Percentiles rank a stretch among this genome's conserved stretches.
phyloP scores from a whole-genome alignment of 2,329 filamentous ascomycete genomes.

The Ceratocystis ficicola region DNA sequence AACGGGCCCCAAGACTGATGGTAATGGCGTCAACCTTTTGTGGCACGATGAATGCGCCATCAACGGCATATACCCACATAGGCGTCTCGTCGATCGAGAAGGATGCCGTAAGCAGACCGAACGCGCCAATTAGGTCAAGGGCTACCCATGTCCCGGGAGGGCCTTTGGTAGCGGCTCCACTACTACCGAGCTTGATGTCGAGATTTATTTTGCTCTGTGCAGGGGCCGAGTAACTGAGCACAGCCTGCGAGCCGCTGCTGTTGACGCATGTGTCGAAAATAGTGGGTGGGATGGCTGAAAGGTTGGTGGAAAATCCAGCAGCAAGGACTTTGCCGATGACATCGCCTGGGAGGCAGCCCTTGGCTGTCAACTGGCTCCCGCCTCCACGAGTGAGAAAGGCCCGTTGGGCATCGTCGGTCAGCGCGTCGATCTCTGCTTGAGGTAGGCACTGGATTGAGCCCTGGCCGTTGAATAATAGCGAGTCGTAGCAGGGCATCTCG shows the following conservation, averaged over 20 bases:
- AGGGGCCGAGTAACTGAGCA: conserved; percentile 33
- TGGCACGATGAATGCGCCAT: conserved; percentile 43
- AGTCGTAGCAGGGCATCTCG: conserved; percentile 46
- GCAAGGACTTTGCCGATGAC: conserved; percentile 17
- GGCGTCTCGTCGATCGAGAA: conserved; percentile 42
- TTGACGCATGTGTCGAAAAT: conserved; percentile 38
- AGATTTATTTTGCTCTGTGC: background rate
- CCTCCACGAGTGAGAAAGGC: conserved; percentile 27
- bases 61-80: conserved; percentile 43
- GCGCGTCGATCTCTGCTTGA: conserved; percentile 33
- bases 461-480: conserved; percentile 50
- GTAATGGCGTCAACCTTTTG: conserved; percentile 37
- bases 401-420: conserved; percentile 29
- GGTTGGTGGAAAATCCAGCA: conserved; percentile 15
- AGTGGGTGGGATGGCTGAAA: conserved; percentile 31
- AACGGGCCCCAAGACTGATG: conserved; percentile 42
- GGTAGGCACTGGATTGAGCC: conserved; percentile 42
- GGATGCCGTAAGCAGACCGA: conserved; percentile 35
- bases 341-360: conserved; percentile 29
- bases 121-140: conserved; percentile 43
- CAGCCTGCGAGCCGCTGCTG: conserved; percentile 32
- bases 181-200: background rate
- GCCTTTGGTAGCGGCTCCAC: background rate
- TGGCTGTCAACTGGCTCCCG: conserved; percentile 32
- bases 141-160: conserved; percentile 37